A percentile compares a stretch with the other conserved stretches of the same genome.
Evolutionary conservation across 2,329 filamentous ascomycete genomes (phyloP).

Genomic region (Xylariaceae sp.): DNA sequence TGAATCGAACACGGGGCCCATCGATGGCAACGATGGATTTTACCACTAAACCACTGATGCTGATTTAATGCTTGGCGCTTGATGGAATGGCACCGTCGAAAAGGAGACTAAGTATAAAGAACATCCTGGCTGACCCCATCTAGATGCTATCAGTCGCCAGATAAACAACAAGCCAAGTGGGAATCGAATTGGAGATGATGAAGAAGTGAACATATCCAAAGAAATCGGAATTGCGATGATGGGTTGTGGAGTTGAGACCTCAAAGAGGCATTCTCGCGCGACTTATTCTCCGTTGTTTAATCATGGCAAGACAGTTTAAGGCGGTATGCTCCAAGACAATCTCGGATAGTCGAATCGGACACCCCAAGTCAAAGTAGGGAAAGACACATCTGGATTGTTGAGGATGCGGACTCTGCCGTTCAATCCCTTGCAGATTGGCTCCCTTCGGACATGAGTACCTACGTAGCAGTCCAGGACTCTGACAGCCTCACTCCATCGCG

Average conservation of each 20-base stretch:
- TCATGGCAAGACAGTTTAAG: neutral
- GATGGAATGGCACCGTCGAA: neutral
- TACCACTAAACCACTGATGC: conserved; percentile 36
- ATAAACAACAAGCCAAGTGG: neutral
- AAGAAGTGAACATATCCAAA: neutral
- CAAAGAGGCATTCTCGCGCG: neutral
- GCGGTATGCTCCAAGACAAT: neutral
- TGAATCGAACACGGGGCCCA: conserved; percentile 43
- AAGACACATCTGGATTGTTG: neutral
- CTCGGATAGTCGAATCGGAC: neutral
- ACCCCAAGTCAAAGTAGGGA: neutral
- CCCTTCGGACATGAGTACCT: neutral
- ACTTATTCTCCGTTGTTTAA: neutral
- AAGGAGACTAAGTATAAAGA: neutral
- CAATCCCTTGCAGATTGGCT: neutral
- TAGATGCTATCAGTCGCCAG: neutral
- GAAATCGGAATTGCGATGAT: neutral
- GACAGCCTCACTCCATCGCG: neutral
- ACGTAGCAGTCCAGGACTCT: neutral
- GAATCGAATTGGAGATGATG: too few species aligned
- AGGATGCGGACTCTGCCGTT: neutral
- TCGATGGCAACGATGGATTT: conserved; percentile 50
- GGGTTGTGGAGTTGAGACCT: neutral
- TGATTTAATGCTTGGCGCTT: conserved; percentile 16
- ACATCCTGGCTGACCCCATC: neutral